These are phyloP conservation scores for Takashimella koratensis DNA, from an alignment of 1,284 basidiomycete species.

Conservation along the genomic window DNA sequence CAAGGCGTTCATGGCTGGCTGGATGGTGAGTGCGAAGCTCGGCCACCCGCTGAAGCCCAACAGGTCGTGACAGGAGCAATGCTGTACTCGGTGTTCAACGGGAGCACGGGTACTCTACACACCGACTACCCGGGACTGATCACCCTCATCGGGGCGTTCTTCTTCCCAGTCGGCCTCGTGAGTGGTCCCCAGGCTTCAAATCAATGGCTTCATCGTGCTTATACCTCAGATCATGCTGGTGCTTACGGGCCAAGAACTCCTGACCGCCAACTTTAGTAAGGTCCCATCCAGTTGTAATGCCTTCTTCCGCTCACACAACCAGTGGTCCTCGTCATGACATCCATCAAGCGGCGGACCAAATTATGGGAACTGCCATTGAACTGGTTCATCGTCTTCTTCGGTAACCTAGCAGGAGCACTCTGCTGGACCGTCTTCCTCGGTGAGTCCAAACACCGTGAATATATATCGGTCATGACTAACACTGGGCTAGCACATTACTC, in stretches of 20 bases:
- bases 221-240: slow-evolving; percentile 20
- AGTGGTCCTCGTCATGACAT: slow-evolving; percentile 27
- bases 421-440: slow-evolving; percentile 37
- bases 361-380: slow-evolving; percentile 26
- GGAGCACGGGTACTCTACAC: slow-evolving; percentile 15
- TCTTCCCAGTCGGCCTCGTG: slow-evolving; percentile 31
- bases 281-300: background rate
- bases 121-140: slow-evolving; percentile 19
- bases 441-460: too few relatives aligned
- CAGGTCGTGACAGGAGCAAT: too few relatives aligned
- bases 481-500: slow-evolving; percentile 19
- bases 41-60: background rate
- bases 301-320: background rate
- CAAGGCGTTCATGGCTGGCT: slow-evolving; percentile 30
- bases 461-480: too few relatives aligned
- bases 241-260: slow-evolving; percentile 23
- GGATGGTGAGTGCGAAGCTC: slow-evolving; percentile 20
- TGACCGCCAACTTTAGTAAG: slow-evolving; percentile 27
- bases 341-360: slow-evolving; percentile 17
- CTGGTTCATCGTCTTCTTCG: slow-evolving; percentile 45
- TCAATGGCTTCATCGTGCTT: too few relatives aligned
- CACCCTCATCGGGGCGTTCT: slow-evolving; percentile 19
- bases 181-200: too few relatives aligned
- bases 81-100: slow-evolving; percentile 22
- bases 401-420: slow-evolving; percentile 43